Percentiles rank a stretch among this genome's conserved stretches.
Evolutionary conservation across 805 yeast genomes (phyloP).

Genomic region (Priceomyces medius): DNA sequence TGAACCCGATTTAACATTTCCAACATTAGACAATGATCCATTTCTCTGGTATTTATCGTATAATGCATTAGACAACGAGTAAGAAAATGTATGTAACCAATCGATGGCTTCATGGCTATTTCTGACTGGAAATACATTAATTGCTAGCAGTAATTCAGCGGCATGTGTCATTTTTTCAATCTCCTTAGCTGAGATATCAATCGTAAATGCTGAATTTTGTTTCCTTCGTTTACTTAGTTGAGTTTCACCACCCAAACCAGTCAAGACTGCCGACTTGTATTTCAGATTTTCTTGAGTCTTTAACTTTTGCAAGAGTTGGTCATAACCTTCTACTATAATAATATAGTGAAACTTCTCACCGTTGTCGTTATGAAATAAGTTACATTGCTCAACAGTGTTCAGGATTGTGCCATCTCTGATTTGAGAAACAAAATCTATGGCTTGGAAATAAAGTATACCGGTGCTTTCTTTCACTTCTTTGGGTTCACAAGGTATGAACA

Average conservation of each 20-base stretch:
- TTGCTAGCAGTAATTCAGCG: slow-evolving; percentile 46
- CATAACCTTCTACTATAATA: slow-evolving; percentile 49
- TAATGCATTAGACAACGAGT: slow-evolving; percentile 51
- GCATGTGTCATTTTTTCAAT: slow-evolving; percentile 42
- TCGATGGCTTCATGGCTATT: slow-evolving; percentile 45
- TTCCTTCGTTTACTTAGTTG: slow-evolving; percentile 5
- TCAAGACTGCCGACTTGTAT: slow-evolving; percentile 39
- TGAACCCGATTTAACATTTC: slow-evolving; percentile 54
- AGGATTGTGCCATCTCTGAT: slow-evolving; percentile 12
- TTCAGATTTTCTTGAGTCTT: slow-evolving; percentile 45
- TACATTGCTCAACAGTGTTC: slow-evolving; percentile 3
- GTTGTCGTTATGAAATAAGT: slow-evolving; percentile 1
- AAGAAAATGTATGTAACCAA: slow-evolving; percentile 58
- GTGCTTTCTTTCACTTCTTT: slow-evolving; percentile 44
- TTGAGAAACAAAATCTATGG: slow-evolving; percentile 40
- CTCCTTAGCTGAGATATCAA: slow-evolving; percentile 24
- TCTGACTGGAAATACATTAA: slow-evolving; percentile 52
- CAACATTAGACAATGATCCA: slow-evolving; percentile 54
- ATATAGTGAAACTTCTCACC: slow-evolving; percentile 23
- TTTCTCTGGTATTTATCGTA: slow-evolving; percentile 59
- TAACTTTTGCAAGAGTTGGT: slow-evolving; percentile 44
- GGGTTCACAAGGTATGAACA: slow-evolving; percentile 53
- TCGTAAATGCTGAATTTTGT: slow-evolving; percentile 6
- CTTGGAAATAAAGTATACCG: slow-evolving; percentile 45
- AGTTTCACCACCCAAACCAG: slow-evolving; percentile 9